Percentiles rank a stretch among this genome's conserved stretches.
phyloP scores from a whole-genome alignment of 108 stramenopile genomes.

The Nitzschia inconspicua region DNA sequence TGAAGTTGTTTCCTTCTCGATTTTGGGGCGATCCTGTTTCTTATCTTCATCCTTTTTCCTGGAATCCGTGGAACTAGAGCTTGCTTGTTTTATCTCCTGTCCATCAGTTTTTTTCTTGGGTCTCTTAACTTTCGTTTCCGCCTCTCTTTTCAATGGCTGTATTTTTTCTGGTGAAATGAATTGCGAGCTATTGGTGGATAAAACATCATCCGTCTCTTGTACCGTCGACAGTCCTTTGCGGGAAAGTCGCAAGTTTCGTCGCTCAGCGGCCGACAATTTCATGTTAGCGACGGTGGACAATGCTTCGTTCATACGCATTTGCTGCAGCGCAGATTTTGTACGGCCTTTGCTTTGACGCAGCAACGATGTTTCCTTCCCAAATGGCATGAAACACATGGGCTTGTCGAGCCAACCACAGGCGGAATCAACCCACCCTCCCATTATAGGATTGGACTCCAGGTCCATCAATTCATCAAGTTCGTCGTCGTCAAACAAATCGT shows the following conservation, averaged over 20 bases:
- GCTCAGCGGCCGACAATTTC: background rate
- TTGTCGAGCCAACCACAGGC: constrained; percentile 26
- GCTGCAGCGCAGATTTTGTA: background rate
- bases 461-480: background rate
- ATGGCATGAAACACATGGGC: constrained; percentile 3
- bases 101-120: background rate
- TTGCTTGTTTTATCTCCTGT: too few species aligned
- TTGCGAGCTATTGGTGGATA: background rate
- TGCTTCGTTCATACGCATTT: constrained; percentile 1
- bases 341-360: constrained; percentile 24
- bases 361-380: constrained; percentile 13
- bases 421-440: constrained; percentile 20
- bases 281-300: background rate
- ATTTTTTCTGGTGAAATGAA: background rate
- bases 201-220: background rate
- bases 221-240: background rate
- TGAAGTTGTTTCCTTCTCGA: background rate
- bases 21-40: background rate
- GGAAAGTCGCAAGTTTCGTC: background rate
- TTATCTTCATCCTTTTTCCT: background rate
- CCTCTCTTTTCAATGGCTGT: background rate
- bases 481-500: constrained; percentile 7
- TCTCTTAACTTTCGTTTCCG: background rate
- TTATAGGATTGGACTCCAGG: constrained; percentile 8
- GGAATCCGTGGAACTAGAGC: too few species aligned